phyloP scores from a whole-genome alignment of 2,329 filamentous ascomycete genomes.

The Drechmeria coniospora region DNA sequence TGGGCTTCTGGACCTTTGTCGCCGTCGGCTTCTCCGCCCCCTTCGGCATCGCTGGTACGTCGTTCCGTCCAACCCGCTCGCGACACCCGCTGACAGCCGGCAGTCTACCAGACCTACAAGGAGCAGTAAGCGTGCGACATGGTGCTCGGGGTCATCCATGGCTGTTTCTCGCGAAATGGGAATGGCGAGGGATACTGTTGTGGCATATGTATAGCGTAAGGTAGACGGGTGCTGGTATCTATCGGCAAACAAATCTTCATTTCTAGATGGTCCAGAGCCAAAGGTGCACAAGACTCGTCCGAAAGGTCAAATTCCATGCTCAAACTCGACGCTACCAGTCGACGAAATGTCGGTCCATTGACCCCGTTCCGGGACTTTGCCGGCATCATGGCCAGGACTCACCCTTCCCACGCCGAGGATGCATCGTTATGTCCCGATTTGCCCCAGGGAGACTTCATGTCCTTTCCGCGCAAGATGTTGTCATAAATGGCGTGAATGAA shows the following conservation, averaged over 20 bases:
- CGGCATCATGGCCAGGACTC: slow-evolving; percentile 13
- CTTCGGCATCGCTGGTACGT: slow-evolving; percentile 48
- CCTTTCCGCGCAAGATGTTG: slow-evolving; percentile 20
- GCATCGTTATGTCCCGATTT: slow-evolving; percentile 10
- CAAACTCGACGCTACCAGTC: no score
- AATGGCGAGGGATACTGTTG: slow-evolving; percentile 10
- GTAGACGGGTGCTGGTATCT: slow-evolving; percentile 12
- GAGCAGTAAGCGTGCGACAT: slow-evolving; percentile 15
- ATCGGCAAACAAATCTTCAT: slow-evolving; percentile 12
- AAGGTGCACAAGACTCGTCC: no score
- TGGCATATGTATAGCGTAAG: slow-evolving; percentile 17
- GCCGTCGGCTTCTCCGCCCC: slow-evolving; percentile 41
- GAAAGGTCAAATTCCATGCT: no score
- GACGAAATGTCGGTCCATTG: no score
- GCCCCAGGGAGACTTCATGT: slow-evolving; percentile 13
- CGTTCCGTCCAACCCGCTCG: slow-evolving; percentile 5
- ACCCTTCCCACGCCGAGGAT: slow-evolving; percentile 13
- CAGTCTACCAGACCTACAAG: slow-evolving; percentile 35
- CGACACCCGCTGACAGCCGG: slow-evolving; percentile 2
- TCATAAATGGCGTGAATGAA: slow-evolving; percentile 33
- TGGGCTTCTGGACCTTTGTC: slow-evolving; percentile 67
- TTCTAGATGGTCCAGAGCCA: no score
- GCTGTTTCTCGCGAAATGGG: no score
- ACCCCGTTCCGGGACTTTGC: no score
- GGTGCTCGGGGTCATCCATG: slow-evolving; percentile 4